Conservation (phyloP, 139 green algal genomes). For the Chlorokybus atmophyticus region DNA sequence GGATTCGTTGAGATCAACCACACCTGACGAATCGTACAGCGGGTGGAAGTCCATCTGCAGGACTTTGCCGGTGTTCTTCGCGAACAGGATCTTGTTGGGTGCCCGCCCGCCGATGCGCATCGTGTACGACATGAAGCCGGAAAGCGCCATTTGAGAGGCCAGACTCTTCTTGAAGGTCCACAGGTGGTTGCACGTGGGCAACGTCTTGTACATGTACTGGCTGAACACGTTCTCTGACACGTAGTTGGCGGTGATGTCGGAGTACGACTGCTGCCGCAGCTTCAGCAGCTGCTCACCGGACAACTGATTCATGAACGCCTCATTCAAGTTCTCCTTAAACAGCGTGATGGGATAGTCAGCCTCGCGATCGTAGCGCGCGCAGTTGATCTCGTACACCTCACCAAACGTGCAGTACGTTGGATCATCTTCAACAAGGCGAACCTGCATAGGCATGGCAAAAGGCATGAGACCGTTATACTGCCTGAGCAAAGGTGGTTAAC, state of each 20-base stretch:
- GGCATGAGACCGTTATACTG: neutral
- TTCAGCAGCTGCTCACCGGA: constrained; percentile 22
- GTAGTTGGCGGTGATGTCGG: constrained; percentile 31
- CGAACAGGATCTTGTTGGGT: constrained; percentile 80
- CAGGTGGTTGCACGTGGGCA: constrained; percentile 67
- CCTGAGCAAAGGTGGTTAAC: too few relatives aligned
- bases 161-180: constrained; percentile 91
- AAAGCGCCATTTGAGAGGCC: constrained; percentile 72
- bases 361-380: constrained; percentile 73
- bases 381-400: constrained; percentile 90
- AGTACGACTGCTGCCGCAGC: constrained; percentile 47
- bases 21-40: neutral
- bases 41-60: constrained; percentile 78
- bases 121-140: constrained; percentile 45
- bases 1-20: constrained; percentile 48
- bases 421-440: constrained; percentile 87
- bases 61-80: constrained; percentile 59
- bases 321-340: constrained; percentile 49
- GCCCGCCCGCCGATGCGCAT: constrained; percentile 68
- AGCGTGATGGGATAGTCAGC: constrained; percentile 70
- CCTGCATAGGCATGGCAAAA: constrained; percentile 25
- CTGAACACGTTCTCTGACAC: constrained; percentile 88
- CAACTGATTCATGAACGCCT: constrained; percentile 9
- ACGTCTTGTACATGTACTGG: constrained; percentile 93
- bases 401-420: constrained; percentile 55